Conservation (phyloP, 2,329 filamentous ascomycete genomes). For the Trichoderma polysporum region DNA sequence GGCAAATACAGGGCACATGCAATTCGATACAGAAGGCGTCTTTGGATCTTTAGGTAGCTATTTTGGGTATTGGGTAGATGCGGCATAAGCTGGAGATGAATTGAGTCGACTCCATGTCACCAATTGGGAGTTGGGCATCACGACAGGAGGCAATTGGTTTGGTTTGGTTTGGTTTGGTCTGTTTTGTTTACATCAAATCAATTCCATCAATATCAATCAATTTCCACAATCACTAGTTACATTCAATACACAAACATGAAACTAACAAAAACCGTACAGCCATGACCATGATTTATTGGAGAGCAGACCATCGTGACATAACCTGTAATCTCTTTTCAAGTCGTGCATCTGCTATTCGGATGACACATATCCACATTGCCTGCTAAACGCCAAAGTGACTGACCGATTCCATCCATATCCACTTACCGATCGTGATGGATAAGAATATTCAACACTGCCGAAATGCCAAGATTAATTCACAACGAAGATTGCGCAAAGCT, state of each 20-base stretch:
- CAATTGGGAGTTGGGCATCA: neutral
- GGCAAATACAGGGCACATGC: neutral
- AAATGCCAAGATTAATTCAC: slow-evolving; percentile 16
- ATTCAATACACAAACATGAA: slow-evolving; percentile 13
- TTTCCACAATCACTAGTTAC: slow-evolving; percentile 12
- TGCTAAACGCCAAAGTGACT: slow-evolving; percentile 19
- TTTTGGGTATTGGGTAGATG: neutral
- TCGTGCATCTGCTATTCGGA: slow-evolving; percentile 20
- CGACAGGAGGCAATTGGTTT: too few relatives aligned
- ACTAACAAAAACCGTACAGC: slow-evolving; percentile 4
- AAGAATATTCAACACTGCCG: slow-evolving; percentile 20
- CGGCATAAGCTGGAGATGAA: neutral
- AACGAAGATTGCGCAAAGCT: slow-evolving; percentile 1
- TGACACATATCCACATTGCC: slow-evolving; percentile 21
- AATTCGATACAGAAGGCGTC: neutral
- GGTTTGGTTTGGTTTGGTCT: too few relatives aligned
- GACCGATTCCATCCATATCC: slow-evolving; percentile 18
- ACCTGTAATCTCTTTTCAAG: slow-evolving; percentile 19
- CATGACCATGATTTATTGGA: slow-evolving; percentile 20
- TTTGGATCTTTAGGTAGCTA: neutral
- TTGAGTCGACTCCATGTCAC: too few relatives aligned
- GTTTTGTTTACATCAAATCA: neutral
- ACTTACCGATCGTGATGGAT: slow-evolving; percentile 15
- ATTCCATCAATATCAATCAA: neutral
- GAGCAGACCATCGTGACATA: slow-evolving; percentile 18